Evolutionary conservation across 805 yeast species (phyloP), one percentile per base, ranked within the genome.

Genomic region (Sugiyamaella chiloensis): DNA sequence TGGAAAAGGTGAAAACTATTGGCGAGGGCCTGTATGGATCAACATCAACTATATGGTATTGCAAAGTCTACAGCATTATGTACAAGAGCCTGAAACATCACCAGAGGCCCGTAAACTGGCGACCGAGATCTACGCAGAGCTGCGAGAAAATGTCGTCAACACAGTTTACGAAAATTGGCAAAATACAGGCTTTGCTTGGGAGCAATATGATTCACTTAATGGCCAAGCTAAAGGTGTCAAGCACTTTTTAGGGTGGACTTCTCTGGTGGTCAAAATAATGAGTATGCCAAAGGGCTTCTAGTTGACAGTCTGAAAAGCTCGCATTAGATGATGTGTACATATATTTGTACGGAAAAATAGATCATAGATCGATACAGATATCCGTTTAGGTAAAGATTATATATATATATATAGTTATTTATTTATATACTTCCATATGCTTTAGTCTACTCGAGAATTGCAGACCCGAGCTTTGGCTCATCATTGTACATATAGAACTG

Each of bases 1-100:
- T 67, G 85, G 85, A 47, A 78, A 82, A 0, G 91, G 76, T 5
- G 99, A 93, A 61, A 83, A 91, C 65, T 93, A 93, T 69, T 93
- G 99, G 99, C 78, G 96, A 53, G 93, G 96, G 1, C 87, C 95
- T 16, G 74, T 93, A 23, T 93, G 98, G 98, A 72, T 89, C 57
- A 86, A 89, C 63, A 85, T 93, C 60, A 93, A 93, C 69, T 91
- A 88, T 60, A 69, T 93, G 64, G 72, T 83, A 3, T 70, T 93
- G 36, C 93, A 88, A 45, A 76, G 86, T 3, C 69, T 93, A 52
- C 64, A 70, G 26, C 68, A 79, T 62, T 91, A 90, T 60, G 63
- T 59, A 2, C 52, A 56, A 0, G 41, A 55, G 5, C 59, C 74
- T 1, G 68, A 63, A 4, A 54, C 56, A 1, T 60, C 62, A 12